phyloP scores from a whole-genome alignment of 208 protist genomes.

The Trypanosoma mega region DNA sequence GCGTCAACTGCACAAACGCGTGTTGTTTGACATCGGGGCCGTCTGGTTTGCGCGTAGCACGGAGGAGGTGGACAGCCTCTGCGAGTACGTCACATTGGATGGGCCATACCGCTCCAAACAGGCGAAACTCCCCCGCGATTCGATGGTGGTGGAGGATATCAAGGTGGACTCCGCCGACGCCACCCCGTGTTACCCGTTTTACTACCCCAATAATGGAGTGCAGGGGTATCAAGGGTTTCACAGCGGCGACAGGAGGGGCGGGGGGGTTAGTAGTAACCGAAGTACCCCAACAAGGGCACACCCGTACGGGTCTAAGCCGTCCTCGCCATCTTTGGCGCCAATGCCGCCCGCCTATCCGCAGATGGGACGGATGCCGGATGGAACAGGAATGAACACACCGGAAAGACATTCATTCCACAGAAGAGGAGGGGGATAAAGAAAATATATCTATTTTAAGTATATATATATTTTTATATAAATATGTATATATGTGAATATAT shows the following conservation, averaged over 20 bases:
- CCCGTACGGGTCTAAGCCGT: neutral
- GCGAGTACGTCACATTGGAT: conserved; percentile 74
- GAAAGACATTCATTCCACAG: too few relatives aligned
- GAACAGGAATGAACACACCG: neutral
- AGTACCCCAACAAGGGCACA: neutral
- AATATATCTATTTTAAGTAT: too few relatives aligned
- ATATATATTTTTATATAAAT: too few relatives aligned
- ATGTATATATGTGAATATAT: too few relatives aligned
- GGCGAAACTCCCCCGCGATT: conserved; percentile 67
- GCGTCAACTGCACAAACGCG: conserved; percentile 73
- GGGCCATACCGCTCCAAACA: conserved; percentile 54
- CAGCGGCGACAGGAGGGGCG: conserved; percentile 12
- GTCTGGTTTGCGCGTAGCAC: conserved; percentile 73
- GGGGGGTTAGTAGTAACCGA: conserved; percentile 4
- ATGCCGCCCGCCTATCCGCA: neutral
- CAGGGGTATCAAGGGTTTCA: neutral
- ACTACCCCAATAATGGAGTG: neutral
- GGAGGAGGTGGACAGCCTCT: conserved; percentile 73
- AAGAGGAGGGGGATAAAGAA: too few relatives aligned
- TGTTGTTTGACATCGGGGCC: conserved; percentile 80
- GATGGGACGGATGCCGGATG: neutral
- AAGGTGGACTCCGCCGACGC: conserved; percentile 36
- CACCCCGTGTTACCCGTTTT: conserved; percentile 1
- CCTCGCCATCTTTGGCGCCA: conserved; percentile 11
- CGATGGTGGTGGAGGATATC: conserved; percentile 84